Conservation (phyloP, 1,139 yeast genomes). For the Scheffersomyces segobiensis region DNA sequence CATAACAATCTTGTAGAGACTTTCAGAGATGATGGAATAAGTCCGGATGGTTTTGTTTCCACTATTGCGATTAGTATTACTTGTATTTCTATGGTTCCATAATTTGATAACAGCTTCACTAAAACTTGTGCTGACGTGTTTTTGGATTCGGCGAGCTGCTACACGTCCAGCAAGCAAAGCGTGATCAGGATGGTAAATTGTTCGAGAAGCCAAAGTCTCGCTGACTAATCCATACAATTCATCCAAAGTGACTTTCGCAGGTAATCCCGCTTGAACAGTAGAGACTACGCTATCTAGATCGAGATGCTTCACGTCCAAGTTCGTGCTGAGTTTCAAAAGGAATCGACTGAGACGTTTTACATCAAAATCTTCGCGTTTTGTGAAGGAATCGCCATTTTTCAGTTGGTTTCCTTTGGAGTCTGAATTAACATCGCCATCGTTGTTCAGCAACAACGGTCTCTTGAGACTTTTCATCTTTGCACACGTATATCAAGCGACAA, state of each 20-base stretch:
- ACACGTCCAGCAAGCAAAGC: constrained; percentile 50
- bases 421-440: neutral
- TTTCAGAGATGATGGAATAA: constrained; percentile 20
- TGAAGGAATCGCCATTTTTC: constrained; percentile 9
- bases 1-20: constrained; percentile 30
- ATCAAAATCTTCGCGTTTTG: constrained; percentile 12
- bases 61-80: neutral
- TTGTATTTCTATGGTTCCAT: constrained; percentile 8
- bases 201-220: constrained; percentile 47
- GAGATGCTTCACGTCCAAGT: constrained; percentile 21
- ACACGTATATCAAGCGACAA: neutral
- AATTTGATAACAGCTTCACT: constrained; percentile 33
- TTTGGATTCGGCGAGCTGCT: constrained; percentile 34
- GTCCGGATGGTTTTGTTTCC: constrained; percentile 8
- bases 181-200: constrained; percentile 48
- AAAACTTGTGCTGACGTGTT: constrained; percentile 25
- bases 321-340: constrained; percentile 14
- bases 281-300: constrained; percentile 23
- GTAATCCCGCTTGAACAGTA: constrained; percentile 28
- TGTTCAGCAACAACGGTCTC: neutral
- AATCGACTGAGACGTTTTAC: constrained; percentile 13
- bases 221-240: constrained; percentile 40
- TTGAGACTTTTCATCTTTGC: neutral
- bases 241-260: constrained; percentile 28
- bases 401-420: constrained; percentile 5